Evolutionary conservation across 306 rosid genomes (phyloP).

Genomic region (Herpetospermum pedunculosum): DNA sequence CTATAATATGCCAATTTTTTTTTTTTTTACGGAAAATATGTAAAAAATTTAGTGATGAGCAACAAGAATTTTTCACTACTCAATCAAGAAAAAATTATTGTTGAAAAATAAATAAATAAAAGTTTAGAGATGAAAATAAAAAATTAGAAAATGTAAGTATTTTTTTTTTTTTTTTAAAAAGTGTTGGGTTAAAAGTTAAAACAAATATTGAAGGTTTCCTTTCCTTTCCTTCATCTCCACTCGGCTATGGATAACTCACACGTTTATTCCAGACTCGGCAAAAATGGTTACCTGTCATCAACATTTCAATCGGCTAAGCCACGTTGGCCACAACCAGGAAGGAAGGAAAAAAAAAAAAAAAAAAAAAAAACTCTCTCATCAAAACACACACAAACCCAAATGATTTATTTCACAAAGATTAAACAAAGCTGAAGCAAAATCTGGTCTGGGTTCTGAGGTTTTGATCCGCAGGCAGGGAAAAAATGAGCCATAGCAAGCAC

Average conservation of each 20-base stretch:
- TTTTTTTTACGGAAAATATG: no score
- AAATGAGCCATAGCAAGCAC: neutral
- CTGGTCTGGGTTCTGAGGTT: neutral
- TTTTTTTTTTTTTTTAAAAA: no score
- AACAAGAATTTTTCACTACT: no score
- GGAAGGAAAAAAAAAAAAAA: no score
- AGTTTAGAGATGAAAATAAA: neutral
- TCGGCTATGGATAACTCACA: neutral
- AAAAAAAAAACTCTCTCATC: neutral
- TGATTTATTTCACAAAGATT: neutral
- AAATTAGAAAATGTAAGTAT: no score
- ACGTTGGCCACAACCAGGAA: neutral
- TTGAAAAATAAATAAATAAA: neutral
- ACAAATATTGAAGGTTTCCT: neutral
- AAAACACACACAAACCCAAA: neutral
- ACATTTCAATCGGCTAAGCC: neutral
- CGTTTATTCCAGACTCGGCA: neutral
- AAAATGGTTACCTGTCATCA: neutral
- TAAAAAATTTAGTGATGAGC: no score
- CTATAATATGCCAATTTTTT: no score
- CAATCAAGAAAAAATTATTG: neutral
- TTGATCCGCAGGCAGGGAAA: neutral
- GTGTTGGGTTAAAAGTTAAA: neutral
- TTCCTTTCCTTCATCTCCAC: neutral
- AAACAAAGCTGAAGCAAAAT: neutral